phyloP scores from a whole-genome alignment of 768 basidiomycete species.

The Asterophora lycoperdoides region DNA sequence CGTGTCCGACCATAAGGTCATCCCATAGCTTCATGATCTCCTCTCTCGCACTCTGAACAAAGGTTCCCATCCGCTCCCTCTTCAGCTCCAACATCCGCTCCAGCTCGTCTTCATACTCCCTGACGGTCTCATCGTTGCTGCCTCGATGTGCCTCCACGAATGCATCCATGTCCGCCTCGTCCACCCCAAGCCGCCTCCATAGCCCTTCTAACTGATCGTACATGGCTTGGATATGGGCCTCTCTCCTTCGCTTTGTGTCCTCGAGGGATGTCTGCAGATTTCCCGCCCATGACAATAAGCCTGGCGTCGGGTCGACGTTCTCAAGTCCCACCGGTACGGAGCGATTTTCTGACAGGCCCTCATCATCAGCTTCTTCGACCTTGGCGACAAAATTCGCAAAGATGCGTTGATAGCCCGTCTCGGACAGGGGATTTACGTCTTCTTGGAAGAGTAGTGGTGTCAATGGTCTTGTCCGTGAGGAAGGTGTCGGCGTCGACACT shows the following conservation, averaged over 20 bases:
- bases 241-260: constrained; percentile 69
- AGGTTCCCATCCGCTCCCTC: constrained; percentile 80
- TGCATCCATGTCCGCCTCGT: constrained; percentile 79
- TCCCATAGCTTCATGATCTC: constrained; percentile 85
- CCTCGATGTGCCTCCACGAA: constrained; percentile 88
- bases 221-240: constrained; percentile 84
- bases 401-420: constrained; percentile 50
- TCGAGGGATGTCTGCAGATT: constrained; percentile 55
- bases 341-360: constrained; percentile 35
- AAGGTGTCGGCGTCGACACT: constrained; percentile 48
- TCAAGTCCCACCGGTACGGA: constrained; percentile 54
- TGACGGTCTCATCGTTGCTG: constrained; percentile 69
- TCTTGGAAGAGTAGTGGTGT: constrained; percentile 36
- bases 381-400: constrained; percentile 61
- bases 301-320: constrained; percentile 72
- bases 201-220: constrained; percentile 91
- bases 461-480: constrained; percentile 33
- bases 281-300: constrained; percentile 70
- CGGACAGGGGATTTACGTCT: constrained; percentile 22
- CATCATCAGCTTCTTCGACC: constrained; percentile 55
- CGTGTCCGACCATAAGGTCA: constrained; percentile 79
- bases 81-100: constrained; percentile 88
- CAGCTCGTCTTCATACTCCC: constrained; percentile 85
- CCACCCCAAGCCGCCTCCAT: constrained; percentile 83
- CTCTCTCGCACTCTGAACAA: constrained; percentile 74